Percentiles rank a stretch among this genome's conserved stretches.
phyloP scores from a whole-genome alignment of 2,329 filamentous ascomycete species.

The Colletotrichum magnum region DNA sequence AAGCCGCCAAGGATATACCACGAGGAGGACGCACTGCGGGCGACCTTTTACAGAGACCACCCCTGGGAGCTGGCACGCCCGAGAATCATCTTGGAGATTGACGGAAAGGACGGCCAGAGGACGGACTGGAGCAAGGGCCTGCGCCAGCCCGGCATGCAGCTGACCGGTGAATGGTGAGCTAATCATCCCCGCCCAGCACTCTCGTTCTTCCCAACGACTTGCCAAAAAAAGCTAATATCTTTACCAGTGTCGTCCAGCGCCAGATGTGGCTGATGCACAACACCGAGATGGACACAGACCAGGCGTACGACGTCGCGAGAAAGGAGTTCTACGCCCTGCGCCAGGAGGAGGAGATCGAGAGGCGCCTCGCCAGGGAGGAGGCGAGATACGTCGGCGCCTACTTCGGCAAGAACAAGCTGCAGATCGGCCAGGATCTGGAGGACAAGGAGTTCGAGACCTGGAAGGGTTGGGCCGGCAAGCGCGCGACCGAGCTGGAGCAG shows the following conservation, averaged over 20 bases:
- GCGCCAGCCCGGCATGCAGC: conserved; percentile 79
- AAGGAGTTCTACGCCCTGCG: conserved; percentile 92
- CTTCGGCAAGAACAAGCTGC: conserved; percentile 83
- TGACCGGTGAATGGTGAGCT: conserved; percentile 87
- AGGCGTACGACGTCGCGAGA: conserved; percentile 89
- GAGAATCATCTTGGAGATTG: conserved; percentile 84
- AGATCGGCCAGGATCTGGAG: conserved; percentile 87
- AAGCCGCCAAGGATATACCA: conserved; percentile 83
- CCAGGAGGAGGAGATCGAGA: conserved; percentile 85
- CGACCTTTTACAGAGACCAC: conserved; percentile 91
- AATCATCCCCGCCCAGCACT: conserved; percentile 19
- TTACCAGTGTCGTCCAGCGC: conserved; percentile 86
- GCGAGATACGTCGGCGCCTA: conserved; percentile 87
- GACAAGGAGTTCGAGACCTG: conserved; percentile 85
- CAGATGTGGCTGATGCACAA: conserved; percentile 88
- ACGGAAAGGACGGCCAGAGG: conserved; percentile 83
- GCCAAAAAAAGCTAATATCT: too few species aligned
- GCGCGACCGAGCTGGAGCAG: conserved; percentile 59
- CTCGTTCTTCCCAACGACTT: not conserved
- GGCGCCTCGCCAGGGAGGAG: conserved; percentile 88
- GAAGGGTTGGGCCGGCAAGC: conserved; percentile 80
- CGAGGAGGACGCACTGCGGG: conserved; percentile 85
- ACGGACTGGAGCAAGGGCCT: conserved; percentile 85
- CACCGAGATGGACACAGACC: conserved; percentile 69
- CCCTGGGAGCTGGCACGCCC: conserved; percentile 97